Evolutionary conservation across 2,329 filamentous ascomycete genomes (phyloP), one percentile per base, ranked within the genome.

Genomic region (Trichoderma arundinaceum): DNA sequence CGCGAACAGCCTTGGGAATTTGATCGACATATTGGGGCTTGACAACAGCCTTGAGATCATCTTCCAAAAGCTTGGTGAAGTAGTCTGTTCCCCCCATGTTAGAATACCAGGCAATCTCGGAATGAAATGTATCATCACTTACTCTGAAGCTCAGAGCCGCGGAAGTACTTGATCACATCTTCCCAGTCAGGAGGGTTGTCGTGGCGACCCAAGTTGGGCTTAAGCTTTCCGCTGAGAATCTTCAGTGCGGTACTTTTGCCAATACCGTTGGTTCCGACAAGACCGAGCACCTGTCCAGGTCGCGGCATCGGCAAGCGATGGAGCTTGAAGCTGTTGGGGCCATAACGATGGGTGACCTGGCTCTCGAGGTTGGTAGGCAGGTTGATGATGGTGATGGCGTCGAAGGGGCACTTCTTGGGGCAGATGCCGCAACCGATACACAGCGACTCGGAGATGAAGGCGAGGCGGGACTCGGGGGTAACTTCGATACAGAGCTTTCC

Each of bases 1-100:
- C 89, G 76, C 90, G 93, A 75, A 99, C 91, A 48, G 95, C 94
- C 78, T 90, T 92, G 68, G 95, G 95, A 70, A 99, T 94, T 82
- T 98, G 95, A 74, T 99, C 95, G 74, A 99, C 95, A 83, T 99
- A 97, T 82, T 99, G 96, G 66, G 95, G 95, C 86, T 99, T 99
- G 73, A 98, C 94, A 66, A 99, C 92, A 67, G 96, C 94, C 85
- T 97, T 97, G 71, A 99, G 85, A 75, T 99, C 89, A 78, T 99
- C 95, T 78, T 99, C 95, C 67, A 99, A 85, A 51, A 99, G 88
- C 82, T 98, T 99, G 71, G 95, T 98, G 79, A 99, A 98, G 83
- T 99, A 99, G 83, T 99, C 92, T 74, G 72, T 72, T 69, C 53
- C 9, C 22, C 35, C 35, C 13, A 19, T n/a, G 43, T 64, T 67